Percentiles rank a stretch among this genome's conserved stretches.
phyloP scores from a whole-genome alignment of 2,329 filamentous ascomycete genomes.

The Ilyonectria sp. region DNA sequence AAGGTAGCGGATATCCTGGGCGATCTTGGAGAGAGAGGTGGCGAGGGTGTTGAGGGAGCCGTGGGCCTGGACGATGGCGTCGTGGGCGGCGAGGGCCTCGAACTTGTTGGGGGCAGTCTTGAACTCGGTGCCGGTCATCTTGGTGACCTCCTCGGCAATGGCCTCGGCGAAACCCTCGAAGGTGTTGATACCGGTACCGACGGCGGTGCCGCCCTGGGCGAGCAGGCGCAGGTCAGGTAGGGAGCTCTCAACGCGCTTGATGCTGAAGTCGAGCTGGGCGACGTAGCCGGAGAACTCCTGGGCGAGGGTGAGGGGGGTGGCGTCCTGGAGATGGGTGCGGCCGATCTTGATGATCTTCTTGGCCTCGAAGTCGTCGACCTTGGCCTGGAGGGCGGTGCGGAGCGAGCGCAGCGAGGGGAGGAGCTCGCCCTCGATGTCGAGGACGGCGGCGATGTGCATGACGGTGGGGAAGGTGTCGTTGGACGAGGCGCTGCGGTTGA shows the following conservation, averaged over 20 bases:
- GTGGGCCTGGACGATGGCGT: slow-evolving; percentile 94
- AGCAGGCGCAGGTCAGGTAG: slow-evolving; percentile 89
- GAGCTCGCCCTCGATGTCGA: slow-evolving; percentile 90
- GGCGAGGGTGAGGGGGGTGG: slow-evolving; percentile 93
- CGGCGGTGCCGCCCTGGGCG: slow-evolving; percentile 95
- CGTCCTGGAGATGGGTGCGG: slow-evolving; percentile 96
- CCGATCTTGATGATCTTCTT: slow-evolving; percentile 99
- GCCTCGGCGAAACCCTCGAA: slow-evolving; percentile 96
- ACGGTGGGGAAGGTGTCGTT: slow-evolving; percentile 99
- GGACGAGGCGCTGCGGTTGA: slow-evolving; percentile 98
- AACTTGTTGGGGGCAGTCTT: slow-evolving; percentile 99
- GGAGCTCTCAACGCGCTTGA: slow-evolving; percentile 86
- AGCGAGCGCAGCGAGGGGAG: slow-evolving; percentile 87
- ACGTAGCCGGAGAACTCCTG: slow-evolving; percentile 99
- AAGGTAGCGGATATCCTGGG: slow-evolving; percentile 97
- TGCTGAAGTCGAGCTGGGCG: slow-evolving; percentile 82
- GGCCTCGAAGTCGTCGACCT: slow-evolving; percentile 88
- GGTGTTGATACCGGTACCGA: slow-evolving; percentile 98
- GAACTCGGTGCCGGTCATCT: slow-evolving; percentile 94
- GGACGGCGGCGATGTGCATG: slow-evolving; percentile 98
- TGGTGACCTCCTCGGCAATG: slow-evolving; percentile 90
- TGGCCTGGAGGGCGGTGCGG: slow-evolving; percentile 86
- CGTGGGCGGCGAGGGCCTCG: slow-evolving; percentile 95
- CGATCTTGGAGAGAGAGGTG: slow-evolving; percentile 94
- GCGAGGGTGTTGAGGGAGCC: slow-evolving; percentile 95